Base-by-base conservation (phyloP, 768 basidiomycete species). In the Gloeophyllum trabeum region DNA sequence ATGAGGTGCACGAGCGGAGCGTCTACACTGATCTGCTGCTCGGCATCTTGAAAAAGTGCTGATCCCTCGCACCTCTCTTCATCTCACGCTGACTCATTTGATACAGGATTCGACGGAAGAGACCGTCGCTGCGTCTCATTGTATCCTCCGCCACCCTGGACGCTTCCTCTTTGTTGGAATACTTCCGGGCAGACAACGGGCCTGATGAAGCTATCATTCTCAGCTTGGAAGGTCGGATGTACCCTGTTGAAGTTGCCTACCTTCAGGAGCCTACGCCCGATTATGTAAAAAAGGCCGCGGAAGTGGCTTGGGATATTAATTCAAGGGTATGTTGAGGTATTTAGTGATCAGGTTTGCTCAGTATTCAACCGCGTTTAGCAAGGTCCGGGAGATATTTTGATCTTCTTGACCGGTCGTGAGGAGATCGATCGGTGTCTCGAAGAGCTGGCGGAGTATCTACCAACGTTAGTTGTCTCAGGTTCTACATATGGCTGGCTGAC, bases 81-180 rank as follows among this genome's bases (percentile, higher is more conserved):
- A 16, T 19, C 26, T 35, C 10, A 38, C 46, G 19, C 54, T 6
- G 23, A 7, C 37, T n/a, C 21, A 42, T 12, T 26, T 21, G 10
- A n/a, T 16, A 0, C 54, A 98, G 93, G 58, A 94, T 99, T 43
- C 80, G 90, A 24, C 77, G 81, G 44, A 94, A 96, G 56, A 75
- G 96, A 19, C 87, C 92, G 7, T 79, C 85, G 1, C 75, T 99
- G 36, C 75, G 96, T 20, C 66, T 99, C 24, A 82, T 99, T 28
- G 81, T 98, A 24, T 98, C 96, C 7, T 96, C 92, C 3, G 96
- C 96, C 2, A 99, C 96, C 0, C 78, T 99, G 20, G 96, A 99
- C 56, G 94, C 94, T 18, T 73, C 76, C 24, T 77, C 81, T 5
- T 93, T 99, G 55, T 62, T 82, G 28, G 81, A 93, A 41, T 98